phyloP scores from a whole-genome alignment of 805 yeast genomes.

The Metschnikowia orientalis region DNA sequence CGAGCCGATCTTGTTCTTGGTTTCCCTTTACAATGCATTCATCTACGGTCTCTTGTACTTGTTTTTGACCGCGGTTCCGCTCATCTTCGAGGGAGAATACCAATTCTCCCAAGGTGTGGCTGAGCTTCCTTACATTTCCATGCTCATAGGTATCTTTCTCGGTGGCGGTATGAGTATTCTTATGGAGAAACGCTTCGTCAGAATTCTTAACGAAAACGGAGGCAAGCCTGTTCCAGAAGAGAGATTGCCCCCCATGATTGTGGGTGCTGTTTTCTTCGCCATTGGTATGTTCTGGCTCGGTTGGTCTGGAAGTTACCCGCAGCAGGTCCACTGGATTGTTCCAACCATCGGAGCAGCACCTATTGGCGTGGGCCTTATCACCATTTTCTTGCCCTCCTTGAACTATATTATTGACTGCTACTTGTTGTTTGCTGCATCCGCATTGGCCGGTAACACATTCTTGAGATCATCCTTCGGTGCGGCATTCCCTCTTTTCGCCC shows the following conservation, averaged over 20 bases:
- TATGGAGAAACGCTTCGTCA: slow-evolving; percentile 51
- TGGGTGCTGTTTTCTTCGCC: slow-evolving; percentile 16
- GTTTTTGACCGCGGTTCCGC: slow-evolving; percentile 71
- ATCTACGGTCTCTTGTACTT: slow-evolving; percentile 76
- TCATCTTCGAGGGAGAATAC: slow-evolving; percentile 51
- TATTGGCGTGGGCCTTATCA: slow-evolving; percentile 52
- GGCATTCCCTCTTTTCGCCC: slow-evolving; percentile 63
- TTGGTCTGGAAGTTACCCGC: slow-evolving; percentile 19
- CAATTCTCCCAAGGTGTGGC: slow-evolving; percentile 56
- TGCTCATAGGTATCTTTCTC: slow-evolving; percentile 62
- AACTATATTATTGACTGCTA: slow-evolving; percentile 72
- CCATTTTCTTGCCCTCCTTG: slow-evolving; percentile 64
- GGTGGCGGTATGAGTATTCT: slow-evolving; percentile 53
- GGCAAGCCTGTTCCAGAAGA: slow-evolving; percentile 22
- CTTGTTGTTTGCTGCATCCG: slow-evolving; percentile 66
- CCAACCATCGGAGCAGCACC: slow-evolving; percentile 60
- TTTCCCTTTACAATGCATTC: slow-evolving; percentile 70
- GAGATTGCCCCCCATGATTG: slow-evolving; percentile 20
- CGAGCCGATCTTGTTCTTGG: slow-evolving; percentile 69
- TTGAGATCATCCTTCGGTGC: slow-evolving; percentile 67
- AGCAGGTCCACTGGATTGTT: slow-evolving; percentile 26
- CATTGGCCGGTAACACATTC: slow-evolving; percentile 47
- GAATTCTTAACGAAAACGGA: slow-evolving; percentile 29
- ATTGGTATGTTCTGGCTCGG: slow-evolving; percentile 20
- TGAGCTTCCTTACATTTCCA: slow-evolving; percentile 74